Percentiles rank a stretch among this genome's conserved stretches.
Evolutionary conservation across 2,329 filamentous ascomycete species (phyloP).

Genomic region (Juglanconis juglandina): DNA sequence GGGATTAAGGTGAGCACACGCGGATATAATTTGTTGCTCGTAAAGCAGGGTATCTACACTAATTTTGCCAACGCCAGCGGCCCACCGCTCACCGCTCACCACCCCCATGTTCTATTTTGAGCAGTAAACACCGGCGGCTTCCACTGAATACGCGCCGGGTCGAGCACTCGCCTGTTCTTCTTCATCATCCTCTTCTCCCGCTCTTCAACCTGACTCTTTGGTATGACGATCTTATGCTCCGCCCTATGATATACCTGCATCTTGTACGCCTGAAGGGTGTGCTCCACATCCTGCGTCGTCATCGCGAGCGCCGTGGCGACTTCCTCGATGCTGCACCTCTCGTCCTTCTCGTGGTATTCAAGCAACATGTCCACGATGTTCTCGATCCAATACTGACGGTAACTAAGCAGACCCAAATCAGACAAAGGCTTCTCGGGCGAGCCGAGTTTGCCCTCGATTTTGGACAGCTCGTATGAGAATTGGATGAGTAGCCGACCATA

Average conservation of each 20-base stretch:
- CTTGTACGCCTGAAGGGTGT: slow-evolving; percentile 87
- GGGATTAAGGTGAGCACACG: too few species aligned
- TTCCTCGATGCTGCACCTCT: slow-evolving; percentile 79
- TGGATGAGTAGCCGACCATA: slow-evolving; percentile 92
- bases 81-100: slow-evolving; percentile 57
- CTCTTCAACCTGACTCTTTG: slow-evolving; percentile 75
- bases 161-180: slow-evolving; percentile 70
- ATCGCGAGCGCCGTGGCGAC: slow-evolving; percentile 79
- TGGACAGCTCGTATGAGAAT: slow-evolving; percentile 95
- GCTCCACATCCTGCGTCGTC: slow-evolving; percentile 96
- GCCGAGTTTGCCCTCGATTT: slow-evolving; percentile 90
- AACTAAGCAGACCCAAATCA: slow-evolving; percentile 87
- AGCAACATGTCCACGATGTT: slow-evolving; percentile 86
- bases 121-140: slow-evolving; percentile 94
- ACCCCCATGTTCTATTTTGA: slow-evolving; percentile 89
- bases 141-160: slow-evolving; percentile 80
- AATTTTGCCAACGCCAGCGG: not conserved
- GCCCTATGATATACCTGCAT: slow-evolving; percentile 96
- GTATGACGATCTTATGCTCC: slow-evolving; percentile 92
- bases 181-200: slow-evolving; percentile 82
- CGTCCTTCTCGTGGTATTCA: slow-evolving; percentile 63
- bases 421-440: slow-evolving; percentile 96
- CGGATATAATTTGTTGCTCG: slow-evolving; percentile 1
- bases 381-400: slow-evolving; percentile 97
- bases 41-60: slow-evolving; percentile 14